Conservation (phyloP, 2,329 filamentous ascomycete species). For the Aspergillus amoenus region DNA sequence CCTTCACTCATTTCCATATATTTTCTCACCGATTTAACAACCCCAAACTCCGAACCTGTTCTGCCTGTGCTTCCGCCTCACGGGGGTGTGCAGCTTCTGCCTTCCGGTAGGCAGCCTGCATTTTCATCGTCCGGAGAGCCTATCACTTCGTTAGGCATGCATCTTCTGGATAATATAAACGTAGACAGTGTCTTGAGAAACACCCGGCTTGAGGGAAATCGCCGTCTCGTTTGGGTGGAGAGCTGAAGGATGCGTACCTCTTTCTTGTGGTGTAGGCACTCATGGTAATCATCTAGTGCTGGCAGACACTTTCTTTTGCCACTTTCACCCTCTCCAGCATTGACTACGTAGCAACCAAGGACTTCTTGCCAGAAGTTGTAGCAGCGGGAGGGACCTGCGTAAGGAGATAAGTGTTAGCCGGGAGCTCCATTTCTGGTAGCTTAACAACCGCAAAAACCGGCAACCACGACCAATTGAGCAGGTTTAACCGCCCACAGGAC, state of each 20-base stretch:
- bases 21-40: slow-evolving; percentile 53
- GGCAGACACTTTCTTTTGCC: slow-evolving; percentile 86
- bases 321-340: slow-evolving; percentile 75
- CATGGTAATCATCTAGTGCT: slow-evolving; percentile 93
- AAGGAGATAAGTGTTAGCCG: slow-evolving; percentile 24
- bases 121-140: slow-evolving; percentile 73
- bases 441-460: slow-evolving; percentile 15
- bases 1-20: slow-evolving; percentile 47
- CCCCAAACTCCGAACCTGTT: slow-evolving; percentile 84
- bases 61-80: slow-evolving; percentile 77
- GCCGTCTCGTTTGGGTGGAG: not conserved
- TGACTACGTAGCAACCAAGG: slow-evolving; percentile 96
- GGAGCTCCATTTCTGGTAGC: slow-evolving; percentile 16
- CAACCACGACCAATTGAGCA: slow-evolving; percentile 11
- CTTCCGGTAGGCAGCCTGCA: slow-evolving; percentile 85
- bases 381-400: slow-evolving; percentile 71
- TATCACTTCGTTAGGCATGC: slow-evolving; percentile 36
- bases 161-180: no score
- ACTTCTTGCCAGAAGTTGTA: slow-evolving; percentile 99
- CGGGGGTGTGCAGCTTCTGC: slow-evolving; percentile 71
- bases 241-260: slow-evolving; percentile 64
- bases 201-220: no score
- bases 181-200: not conserved
- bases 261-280: slow-evolving; percentile 98
- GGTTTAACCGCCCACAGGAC: not conserved